Conservation (phyloP, 495 filamentous ascomycete genomes). For the Penicillium canariense region DNA sequence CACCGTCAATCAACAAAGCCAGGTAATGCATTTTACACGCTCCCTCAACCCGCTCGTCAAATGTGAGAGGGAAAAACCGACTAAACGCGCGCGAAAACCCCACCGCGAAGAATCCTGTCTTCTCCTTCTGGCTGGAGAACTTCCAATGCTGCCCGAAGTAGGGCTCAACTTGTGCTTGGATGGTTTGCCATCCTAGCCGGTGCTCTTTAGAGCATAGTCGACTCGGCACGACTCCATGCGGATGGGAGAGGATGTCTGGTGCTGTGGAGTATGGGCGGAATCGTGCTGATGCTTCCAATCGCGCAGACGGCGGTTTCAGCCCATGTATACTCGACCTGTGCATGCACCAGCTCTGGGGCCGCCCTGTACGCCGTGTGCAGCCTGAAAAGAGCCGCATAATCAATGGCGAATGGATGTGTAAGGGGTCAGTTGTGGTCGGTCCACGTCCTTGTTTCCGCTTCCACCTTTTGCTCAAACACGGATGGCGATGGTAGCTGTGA, state of each 20-base stretch:
- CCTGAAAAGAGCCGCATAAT: background rate
- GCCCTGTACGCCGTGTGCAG: background rate
- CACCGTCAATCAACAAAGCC: constrained; percentile 21
- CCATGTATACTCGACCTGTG: no score
- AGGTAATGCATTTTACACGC: constrained; percentile 22
- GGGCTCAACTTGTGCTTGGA: constrained; percentile 21
- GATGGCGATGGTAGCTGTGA: background rate
- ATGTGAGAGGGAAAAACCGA: constrained; percentile 18
- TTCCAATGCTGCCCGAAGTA: constrained; percentile 18
- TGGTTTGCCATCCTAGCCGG: constrained; percentile 15
- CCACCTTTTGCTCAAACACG: background rate
- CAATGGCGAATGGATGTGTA: background rate
- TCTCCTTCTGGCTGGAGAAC: constrained; percentile 19
- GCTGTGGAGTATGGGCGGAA: constrained; percentile 4
- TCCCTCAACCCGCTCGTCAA: constrained; percentile 17
- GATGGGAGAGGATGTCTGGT: background rate
- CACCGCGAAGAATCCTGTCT: constrained; percentile 12
- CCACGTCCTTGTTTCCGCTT: background rate
- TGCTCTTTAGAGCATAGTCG: constrained; percentile 18
- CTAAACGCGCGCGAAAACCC: constrained; percentile 24
- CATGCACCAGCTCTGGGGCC: background rate
- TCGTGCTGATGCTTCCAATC: background rate
- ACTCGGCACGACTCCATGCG: constrained; percentile 2
- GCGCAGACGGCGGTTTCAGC: background rate
- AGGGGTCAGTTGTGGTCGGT: background rate